Base-by-base conservation (phyloP, 345 rosid genomes). In the Rhodamnia rubescens region DNA sequence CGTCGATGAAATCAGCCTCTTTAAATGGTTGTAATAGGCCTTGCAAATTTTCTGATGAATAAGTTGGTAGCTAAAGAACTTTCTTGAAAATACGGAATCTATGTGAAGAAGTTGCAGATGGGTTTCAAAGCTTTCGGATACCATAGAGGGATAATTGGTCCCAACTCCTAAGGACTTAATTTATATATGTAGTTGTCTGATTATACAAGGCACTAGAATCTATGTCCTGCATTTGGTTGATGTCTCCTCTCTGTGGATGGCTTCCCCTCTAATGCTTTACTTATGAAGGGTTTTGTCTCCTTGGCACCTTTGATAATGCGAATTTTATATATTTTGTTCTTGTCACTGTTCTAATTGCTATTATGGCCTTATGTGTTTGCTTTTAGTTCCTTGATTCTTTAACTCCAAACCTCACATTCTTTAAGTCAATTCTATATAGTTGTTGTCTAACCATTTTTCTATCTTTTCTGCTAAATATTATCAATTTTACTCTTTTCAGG, bases 401-500 rank as follows among this genome's bases (percentile, higher is more conserved):
- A 32, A 69, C 6, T 32, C 24, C 9, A 47, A 44, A 69, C 47
- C 44, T 69, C 24, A 69, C 78, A 32, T 69, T 36, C 78, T 32
- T 69, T 69, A 69, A 64, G 29, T 69, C 12, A 69, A 32, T 32
- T 69, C 47, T 69, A 69, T 32, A 4, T 69, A 69, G 47, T 36
- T 32, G 44, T 69, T 36, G 26, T 40, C 26, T 69, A 84, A 58
- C 16, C 53, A n/a, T 47, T 29, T 27, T 36, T 69, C 80, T 69
- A 4, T 24, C 51, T 57, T 26, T 52, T n/a, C 75, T 85, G 26
- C 29, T 81, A 51, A 49, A 36, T 47, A 36, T 78, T 29, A 24
- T 44, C 27, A 83, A 7, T 27, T 47, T 51, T 86, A 47, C 88
- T 87, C 27, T 81, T 82, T 22, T 52, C 93, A 96, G 99, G 98